Evolutionary conservation across 495 filamentous ascomycete species (phyloP).

Genomic region (Platismatia glauca): DNA sequence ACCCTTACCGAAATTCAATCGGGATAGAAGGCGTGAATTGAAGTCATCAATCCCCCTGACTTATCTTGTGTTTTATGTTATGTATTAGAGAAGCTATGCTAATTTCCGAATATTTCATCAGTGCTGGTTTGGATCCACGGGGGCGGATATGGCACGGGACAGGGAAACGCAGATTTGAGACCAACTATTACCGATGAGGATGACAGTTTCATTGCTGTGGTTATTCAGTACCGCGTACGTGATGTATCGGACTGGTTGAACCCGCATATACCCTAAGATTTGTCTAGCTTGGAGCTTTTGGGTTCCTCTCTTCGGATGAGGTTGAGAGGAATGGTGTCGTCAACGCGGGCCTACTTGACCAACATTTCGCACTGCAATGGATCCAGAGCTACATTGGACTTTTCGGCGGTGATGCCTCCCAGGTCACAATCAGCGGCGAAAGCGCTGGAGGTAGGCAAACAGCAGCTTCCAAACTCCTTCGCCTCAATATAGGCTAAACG

Average conservation of each 20-base stretch:
- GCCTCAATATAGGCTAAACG: background rate
- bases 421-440: constrained; percentile 46
- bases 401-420: constrained; percentile 42
- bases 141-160: constrained; percentile 39
- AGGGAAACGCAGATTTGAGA: constrained; percentile 17
- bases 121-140: constrained; percentile 55
- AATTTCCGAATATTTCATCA: background rate
- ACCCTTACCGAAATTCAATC: background rate
- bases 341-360: constrained; percentile 42
- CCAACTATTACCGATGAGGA: constrained; percentile 19
- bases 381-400: constrained; percentile 43
- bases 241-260: constrained; percentile 40
- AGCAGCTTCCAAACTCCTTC: background rate
- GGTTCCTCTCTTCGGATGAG: constrained; percentile 45
- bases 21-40: background rate
- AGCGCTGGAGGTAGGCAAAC: constrained; percentile 38
- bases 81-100: background rate
- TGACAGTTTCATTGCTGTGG: constrained; percentile 20
- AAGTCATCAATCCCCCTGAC: background rate
- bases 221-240: constrained; percentile 50
- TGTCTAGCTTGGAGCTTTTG: constrained; percentile 51
- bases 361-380: constrained; percentile 45
- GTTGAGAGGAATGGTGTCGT: constrained; percentile 44
- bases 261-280: constrained; percentile 37
- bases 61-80: background rate